Percentiles rank a stretch among this genome's conserved stretches.
These are phyloP conservation scores for Coprinopsis cinerea DNA, from an alignment of 768 basidiomycete genomes.

Conservation along the genomic window DNA sequence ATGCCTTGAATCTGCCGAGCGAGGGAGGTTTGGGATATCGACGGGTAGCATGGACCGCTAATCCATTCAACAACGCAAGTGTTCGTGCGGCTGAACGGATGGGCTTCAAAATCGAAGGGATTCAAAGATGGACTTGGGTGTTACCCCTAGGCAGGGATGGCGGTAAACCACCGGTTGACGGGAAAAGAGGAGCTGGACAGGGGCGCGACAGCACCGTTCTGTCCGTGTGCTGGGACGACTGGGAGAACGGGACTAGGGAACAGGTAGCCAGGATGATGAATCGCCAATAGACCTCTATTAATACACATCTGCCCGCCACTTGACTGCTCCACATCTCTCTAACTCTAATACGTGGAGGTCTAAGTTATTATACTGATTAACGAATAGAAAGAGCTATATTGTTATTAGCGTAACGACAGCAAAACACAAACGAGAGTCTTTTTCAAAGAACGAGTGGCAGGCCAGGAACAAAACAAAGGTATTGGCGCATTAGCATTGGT, in stretches of 20 bases:
- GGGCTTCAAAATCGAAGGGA: constrained; percentile 47
- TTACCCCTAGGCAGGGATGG: constrained; percentile 28
- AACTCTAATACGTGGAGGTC: background rate
- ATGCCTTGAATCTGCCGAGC: constrained; percentile 30
- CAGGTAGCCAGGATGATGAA: constrained; percentile 25
- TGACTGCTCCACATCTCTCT: too few species aligned
- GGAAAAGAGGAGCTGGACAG: constrained; percentile 27
- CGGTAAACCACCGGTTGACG: constrained; percentile 20
- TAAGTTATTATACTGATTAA: background rate
- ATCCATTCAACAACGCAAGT: constrained; percentile 38
- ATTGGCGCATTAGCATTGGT: too few species aligned
- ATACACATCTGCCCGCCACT: too few species aligned
- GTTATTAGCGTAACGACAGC: background rate
- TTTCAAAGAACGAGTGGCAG: background rate
- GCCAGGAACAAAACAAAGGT: background rate
- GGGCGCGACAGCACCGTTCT: constrained; percentile 34
- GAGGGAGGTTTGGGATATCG: constrained; percentile 45
- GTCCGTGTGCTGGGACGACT: constrained; percentile 43
- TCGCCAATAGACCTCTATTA: constrained; percentile 13
- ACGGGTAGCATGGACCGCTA: constrained; percentile 49
- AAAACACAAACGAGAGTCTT: background rate
- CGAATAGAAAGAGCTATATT: too few species aligned
- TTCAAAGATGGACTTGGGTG: constrained; percentile 43
- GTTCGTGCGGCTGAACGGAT: constrained; percentile 43
- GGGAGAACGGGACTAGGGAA: constrained; percentile 35